Percentiles rank a stretch among this genome's conserved stretches.
Conservation (phyloP, 306 rosid genomes). For the Trifolium repens region DNA sequence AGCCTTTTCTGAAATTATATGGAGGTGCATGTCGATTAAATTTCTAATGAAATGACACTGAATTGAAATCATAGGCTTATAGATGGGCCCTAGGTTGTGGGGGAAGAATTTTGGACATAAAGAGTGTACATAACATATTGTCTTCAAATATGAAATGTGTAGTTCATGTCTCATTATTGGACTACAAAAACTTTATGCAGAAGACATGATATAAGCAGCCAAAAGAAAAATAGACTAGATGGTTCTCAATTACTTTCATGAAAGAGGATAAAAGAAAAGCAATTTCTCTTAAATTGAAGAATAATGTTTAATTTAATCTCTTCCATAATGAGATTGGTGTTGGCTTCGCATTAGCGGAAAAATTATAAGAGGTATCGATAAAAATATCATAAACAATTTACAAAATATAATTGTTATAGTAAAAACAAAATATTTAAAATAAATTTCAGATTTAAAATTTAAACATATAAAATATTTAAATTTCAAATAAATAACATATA, state of each 20-base stretch:
- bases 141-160: constrained; percentile 45
- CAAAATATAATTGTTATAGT: too few species aligned
- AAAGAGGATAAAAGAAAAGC: too few species aligned
- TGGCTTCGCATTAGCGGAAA: too few species aligned
- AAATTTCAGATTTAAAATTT: too few species aligned
- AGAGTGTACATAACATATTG: constrained; percentile 12
- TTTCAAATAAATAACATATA: too few species aligned
- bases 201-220: constrained; percentile 29
- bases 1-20: constrained; percentile 28
- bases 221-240: constrained; percentile 12
- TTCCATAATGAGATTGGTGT: too few species aligned
- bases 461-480: too few species aligned
- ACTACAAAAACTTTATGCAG: constrained; percentile 37
- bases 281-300: too few species aligned
- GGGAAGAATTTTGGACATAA: constrained; percentile 29
- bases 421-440: too few species aligned
- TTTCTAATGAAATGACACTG: constrained; percentile 29
- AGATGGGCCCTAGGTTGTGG: constrained; percentile 36
- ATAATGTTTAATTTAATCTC: too few species aligned
- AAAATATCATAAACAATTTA: too few species aligned
- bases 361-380: too few species aligned
- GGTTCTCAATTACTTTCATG: constrained; percentile 3
- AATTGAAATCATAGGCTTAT: constrained; percentile 23
- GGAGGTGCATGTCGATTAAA: constrained; percentile 12
- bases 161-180: constrained; percentile 46